Conservation (phyloP, 169 alveolate species). For the Cystoisospora suis region DNA sequence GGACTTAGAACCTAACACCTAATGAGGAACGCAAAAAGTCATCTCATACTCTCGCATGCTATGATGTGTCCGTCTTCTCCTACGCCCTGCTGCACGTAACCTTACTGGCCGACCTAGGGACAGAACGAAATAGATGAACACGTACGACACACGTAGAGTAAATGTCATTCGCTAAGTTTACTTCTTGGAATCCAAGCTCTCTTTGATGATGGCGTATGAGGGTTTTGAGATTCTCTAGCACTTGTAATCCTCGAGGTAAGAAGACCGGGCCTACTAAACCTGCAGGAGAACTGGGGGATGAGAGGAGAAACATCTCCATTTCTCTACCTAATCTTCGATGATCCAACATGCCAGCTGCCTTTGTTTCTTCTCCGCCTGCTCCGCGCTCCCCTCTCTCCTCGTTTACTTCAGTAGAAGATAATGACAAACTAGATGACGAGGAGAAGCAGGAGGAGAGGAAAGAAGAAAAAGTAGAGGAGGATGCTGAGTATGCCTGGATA, state of each 20-base stretch:
- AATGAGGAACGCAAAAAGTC: too few species aligned
- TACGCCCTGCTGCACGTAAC: too few species aligned
- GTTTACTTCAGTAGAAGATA: neutral
- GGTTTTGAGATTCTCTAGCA: conserved; percentile 36
- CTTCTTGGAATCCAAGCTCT: conserved; percentile 45
- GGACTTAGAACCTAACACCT: too few species aligned
- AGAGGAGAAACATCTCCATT: conserved; percentile 55
- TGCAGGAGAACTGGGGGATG: conserved; percentile 27
- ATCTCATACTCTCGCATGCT: too few species aligned
- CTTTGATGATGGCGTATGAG: conserved; percentile 13
- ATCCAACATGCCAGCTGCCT: neutral
- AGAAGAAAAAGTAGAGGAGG: neutral
- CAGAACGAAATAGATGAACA: neutral
- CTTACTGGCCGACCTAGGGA: too few species aligned
- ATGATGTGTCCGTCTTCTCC: too few species aligned
- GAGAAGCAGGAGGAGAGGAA: neutral
- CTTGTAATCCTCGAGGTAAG: conserved; percentile 44
- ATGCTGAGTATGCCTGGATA: too few species aligned
- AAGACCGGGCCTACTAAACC: conserved; percentile 54
- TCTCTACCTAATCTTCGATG: conserved; percentile 43
- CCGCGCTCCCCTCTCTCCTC: neutral
- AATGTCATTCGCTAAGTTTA: neutral
- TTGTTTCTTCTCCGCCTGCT: neutral
- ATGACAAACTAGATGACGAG: neutral
- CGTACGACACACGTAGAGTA: neutral